Percentiles rank a stretch among this genome's conserved stretches.
Conservation (phyloP, 495 filamentous ascomycete genomes). For the Penicillium argentinense region DNA sequence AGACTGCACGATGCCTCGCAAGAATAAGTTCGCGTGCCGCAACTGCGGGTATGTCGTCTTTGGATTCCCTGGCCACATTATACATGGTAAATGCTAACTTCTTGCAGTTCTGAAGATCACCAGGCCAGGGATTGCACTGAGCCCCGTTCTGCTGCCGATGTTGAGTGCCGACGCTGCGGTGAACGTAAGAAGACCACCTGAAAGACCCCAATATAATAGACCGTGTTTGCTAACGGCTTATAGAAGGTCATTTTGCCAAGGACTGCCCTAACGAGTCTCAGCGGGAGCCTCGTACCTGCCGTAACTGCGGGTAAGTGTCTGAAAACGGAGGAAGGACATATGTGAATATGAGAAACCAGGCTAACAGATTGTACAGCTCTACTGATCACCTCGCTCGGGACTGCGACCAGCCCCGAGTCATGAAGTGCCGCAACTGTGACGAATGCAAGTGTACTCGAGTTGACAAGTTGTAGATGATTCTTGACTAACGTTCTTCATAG, state of each 20-base stretch:
- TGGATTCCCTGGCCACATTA: background rate
- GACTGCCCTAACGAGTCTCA: constrained; percentile 69
- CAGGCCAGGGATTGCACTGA: constrained; percentile 62
- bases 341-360: background rate
- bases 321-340: background rate
- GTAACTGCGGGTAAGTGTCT: constrained; percentile 58
- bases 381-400: constrained; percentile 56
- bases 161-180: constrained; percentile 77
- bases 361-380: constrained; percentile 33
- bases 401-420: constrained; percentile 53
- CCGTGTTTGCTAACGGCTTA: constrained; percentile 5
- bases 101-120: constrained; percentile 54
- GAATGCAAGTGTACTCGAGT: constrained; percentile 37
- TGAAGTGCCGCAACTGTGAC: constrained; percentile 72
- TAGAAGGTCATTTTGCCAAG: constrained; percentile 79
- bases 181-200: background rate
- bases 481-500: constrained; percentile 18
- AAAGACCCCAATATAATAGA: no score
- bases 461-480: no score
- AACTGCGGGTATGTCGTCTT: constrained; percentile 73
- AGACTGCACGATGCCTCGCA: constrained; percentile 61
- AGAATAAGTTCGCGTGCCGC: constrained; percentile 67
- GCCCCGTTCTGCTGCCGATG: constrained; percentile 66
- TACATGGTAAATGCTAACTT: constrained; percentile 12
- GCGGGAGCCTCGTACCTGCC: constrained; percentile 51